Percentiles rank a stretch among this genome's conserved stretches.
phyloP scores from a whole-genome alignment of 257 asterid genomes.

The Striga asiatica region DNA sequence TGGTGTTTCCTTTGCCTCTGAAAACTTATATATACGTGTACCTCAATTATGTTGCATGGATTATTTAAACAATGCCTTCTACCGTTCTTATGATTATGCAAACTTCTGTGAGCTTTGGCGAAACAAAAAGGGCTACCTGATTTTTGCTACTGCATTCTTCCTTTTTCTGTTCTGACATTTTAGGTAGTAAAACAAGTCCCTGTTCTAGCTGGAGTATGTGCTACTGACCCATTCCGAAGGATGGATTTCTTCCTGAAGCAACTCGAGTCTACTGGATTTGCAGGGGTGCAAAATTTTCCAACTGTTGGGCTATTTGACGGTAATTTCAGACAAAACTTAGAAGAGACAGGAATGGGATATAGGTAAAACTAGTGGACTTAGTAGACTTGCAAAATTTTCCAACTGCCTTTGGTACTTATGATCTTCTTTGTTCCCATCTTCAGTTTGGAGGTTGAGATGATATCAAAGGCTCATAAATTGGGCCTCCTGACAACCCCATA shows the following conservation, averaged over 20 bases:
- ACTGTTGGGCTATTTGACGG: slow-evolving; percentile 96
- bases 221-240: slow-evolving; percentile 89
- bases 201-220: slow-evolving; percentile 97
- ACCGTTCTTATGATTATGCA: slow-evolving; percentile 5
- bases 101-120: neutral
- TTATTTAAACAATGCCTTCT: neutral
- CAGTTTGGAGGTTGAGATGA: slow-evolving; percentile 97
- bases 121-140: neutral
- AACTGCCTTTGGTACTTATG: too few species aligned
- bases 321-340: slow-evolving; percentile 81
- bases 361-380: too few species aligned
- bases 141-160: slow-evolving; percentile 11
- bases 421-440: slow-evolving; percentile 9
- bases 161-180: slow-evolving; percentile 13
- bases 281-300: slow-evolving; percentile 95
- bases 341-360: slow-evolving; percentile 98
- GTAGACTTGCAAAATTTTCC: too few species aligned
- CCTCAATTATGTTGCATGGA: neutral
- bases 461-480: slow-evolving; percentile 78
- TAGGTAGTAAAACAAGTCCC: slow-evolving; percentile 88
- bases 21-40: too few species aligned
- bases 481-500: slow-evolving; percentile 95
- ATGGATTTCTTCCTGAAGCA: slow-evolving; percentile 90
- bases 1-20: neutral
- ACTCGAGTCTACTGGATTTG: slow-evolving; percentile 83